These are phyloP conservation scores for Hortiboletus rubellus DNA, from an alignment of 1,284 basidiomycete genomes.

Conservation along the genomic window DNA sequence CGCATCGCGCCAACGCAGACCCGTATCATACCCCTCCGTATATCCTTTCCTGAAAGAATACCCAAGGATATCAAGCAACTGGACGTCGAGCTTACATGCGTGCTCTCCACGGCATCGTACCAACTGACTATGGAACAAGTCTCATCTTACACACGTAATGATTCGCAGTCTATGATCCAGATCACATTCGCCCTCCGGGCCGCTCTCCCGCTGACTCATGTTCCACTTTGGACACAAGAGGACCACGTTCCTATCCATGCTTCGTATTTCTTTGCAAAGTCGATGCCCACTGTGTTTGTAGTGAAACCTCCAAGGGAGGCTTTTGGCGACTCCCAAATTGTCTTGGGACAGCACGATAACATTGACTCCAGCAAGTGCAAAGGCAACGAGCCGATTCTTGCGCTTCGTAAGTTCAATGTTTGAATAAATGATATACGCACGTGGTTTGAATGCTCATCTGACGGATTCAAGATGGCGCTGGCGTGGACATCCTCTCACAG, in stretches of 20 bases:
- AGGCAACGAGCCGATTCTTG: conserved; percentile 58
- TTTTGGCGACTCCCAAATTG: conserved; percentile 7
- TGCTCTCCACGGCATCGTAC: conserved; percentile 10
- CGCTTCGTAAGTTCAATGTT: conserved; percentile 56
- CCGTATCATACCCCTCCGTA: conserved; percentile 51
- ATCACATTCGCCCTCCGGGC: conserved; percentile 21
- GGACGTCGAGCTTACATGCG: conserved; percentile 39
- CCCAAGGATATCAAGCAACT: conserved; percentile 32
- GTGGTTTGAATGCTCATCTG: neutral
- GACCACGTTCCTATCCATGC: conserved; percentile 45
- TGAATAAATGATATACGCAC: neutral
- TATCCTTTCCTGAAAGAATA: conserved; percentile 37
- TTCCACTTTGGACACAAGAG: conserved; percentile 40
- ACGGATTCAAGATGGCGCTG: conserved; percentile 65
- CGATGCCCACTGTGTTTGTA: conserved; percentile 58
- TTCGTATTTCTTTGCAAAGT: conserved; percentile 57
- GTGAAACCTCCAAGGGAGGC: conserved; percentile 51
- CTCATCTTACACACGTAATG: neutral
- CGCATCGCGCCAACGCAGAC: conserved; percentile 61
- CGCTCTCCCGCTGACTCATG: conserved; percentile 46
- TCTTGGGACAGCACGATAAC: neutral
- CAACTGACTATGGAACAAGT: conserved; percentile 2
- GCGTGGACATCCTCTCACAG: conserved; percentile 60
- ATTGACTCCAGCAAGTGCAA: conserved; percentile 1
- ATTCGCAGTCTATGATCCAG: neutral